A percentile compares a stretch with the other conserved stretches of the same genome.
Evolutionary conservation across 352 stramenopile species (phyloP).

Genomic region (Phytophthora colocasiae): DNA sequence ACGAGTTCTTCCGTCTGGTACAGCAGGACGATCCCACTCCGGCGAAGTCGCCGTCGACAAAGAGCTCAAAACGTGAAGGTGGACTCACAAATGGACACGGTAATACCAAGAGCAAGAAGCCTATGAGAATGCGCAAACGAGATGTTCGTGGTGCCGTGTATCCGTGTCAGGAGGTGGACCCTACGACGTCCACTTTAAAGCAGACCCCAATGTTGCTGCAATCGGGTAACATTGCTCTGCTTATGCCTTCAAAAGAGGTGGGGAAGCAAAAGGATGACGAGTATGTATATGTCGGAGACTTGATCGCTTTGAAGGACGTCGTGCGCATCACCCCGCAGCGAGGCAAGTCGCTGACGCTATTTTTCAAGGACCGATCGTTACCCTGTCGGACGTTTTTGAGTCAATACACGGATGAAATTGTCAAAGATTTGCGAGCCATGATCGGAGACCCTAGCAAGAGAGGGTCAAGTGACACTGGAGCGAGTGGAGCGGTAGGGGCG

Average conservation of each 20-base stretch:
- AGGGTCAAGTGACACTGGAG: slow-evolving; percentile 38
- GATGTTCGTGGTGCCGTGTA: slow-evolving; percentile 77
- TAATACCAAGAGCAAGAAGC: slow-evolving; percentile 20
- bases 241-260: slow-evolving; percentile 37
- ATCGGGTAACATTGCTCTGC: slow-evolving; percentile 67
- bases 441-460: slow-evolving; percentile 55
- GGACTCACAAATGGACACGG: slow-evolving; percentile 1
- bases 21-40: slow-evolving; percentile 58
- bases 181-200: slow-evolving; percentile 59
- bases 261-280: slow-evolving; percentile 36
- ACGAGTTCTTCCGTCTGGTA: slow-evolving; percentile 70
- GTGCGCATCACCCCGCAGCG: slow-evolving; percentile 78
- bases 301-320: slow-evolving; percentile 73
- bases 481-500: slow-evolving; percentile 22
- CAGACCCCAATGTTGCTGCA: slow-evolving; percentile 74
- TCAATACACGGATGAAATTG: slow-evolving; percentile 73
- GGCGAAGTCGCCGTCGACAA: slow-evolving; percentile 27
- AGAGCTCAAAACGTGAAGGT: slow-evolving; percentile 4
- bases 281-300: slow-evolving; percentile 66
- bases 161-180: slow-evolving; percentile 74
- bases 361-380: slow-evolving; percentile 72
- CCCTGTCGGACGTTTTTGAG: slow-evolving; percentile 80
- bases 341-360: slow-evolving; percentile 81
- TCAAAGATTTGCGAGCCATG: slow-evolving; percentile 71
- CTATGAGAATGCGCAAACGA: slow-evolving; percentile 72